phyloP scores from a whole-genome alignment of 2,329 filamentous ascomycete species.

The Xylaria sp. region DNA sequence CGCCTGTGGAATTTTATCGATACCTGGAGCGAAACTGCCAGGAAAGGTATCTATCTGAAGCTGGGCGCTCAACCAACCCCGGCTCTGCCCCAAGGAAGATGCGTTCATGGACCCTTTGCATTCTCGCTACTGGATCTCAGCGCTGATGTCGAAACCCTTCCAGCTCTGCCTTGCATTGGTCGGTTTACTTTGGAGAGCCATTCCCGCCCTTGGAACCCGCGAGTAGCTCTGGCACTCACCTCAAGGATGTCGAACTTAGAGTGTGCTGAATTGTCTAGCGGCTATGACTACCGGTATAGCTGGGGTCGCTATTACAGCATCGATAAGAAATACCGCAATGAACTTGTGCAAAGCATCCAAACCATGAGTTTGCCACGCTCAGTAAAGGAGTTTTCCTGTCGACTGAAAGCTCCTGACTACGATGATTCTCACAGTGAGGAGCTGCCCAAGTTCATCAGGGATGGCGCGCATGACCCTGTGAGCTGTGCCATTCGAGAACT shows the following conservation, averaged over 20 bases:
- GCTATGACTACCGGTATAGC: background rate
- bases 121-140: conserved; percentile 10
- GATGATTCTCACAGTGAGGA: background rate
- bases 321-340: background rate
- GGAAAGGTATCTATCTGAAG: background rate
- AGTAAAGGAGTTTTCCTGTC: background rate
- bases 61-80: background rate
- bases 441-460: conserved; percentile 7
- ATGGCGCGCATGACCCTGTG: conserved; percentile 1
- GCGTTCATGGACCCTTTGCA: background rate
- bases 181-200: background rate
- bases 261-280: background rate
- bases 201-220: background rate
- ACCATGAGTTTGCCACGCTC: background rate
- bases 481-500: conserved; percentile 17
- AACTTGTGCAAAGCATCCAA: conserved; percentile 2
- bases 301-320: conserved; percentile 21
- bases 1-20: conserved; percentile 1
- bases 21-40: background rate
- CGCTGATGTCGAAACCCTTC: background rate
- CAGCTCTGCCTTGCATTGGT: background rate
- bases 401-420: background rate
- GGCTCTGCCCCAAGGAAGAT: background rate
- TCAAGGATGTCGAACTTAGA: conserved; percentile 11
- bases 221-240: background rate